A percentile compares a stretch with the other conserved stretches of the same genome.
These are phyloP conservation scores for Xylaria multiplex DNA, from an alignment of 2,329 filamentous ascomycete genomes.

Conservation along the genomic window DNA sequence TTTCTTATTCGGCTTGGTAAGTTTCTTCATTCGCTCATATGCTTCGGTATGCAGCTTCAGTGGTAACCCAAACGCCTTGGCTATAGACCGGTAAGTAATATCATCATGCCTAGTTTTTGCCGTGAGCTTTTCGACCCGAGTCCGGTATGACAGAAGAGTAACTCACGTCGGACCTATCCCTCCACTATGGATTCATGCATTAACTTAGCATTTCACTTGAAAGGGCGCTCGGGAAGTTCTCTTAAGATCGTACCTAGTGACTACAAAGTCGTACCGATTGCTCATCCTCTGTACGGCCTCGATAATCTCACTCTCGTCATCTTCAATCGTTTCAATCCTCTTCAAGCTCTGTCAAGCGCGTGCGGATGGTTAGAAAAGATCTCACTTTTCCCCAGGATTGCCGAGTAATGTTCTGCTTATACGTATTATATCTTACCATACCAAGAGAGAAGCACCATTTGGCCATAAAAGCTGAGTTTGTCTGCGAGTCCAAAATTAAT, in stretches of 20 bases:
- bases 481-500: constrained; percentile 54
- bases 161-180: constrained; percentile 94
- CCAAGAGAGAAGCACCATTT: constrained; percentile 72
- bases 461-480: constrained; percentile 71
- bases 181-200: constrained; percentile 61
- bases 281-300: constrained; percentile 91
- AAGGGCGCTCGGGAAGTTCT: neutral
- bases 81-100: constrained; percentile 95
- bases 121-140: constrained; percentile 36
- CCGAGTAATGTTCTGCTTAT: neutral
- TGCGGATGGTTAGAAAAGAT: constrained; percentile 12
- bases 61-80: constrained; percentile 83
- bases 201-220: constrained; percentile 15
- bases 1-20: constrained; percentile 77
- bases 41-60: constrained; percentile 81
- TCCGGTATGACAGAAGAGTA: neutral
- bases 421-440: constrained; percentile 58
- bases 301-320: constrained; percentile 89
- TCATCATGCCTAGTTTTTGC: constrained; percentile 80
- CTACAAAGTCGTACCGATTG: constrained; percentile 88
- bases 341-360: constrained; percentile 70
- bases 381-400: neutral
- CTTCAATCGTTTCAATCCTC: constrained; percentile 90
- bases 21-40: constrained; percentile 81
- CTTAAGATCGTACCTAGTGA: constrained; percentile 70